Evolutionary conservation across 306 rosid species (phyloP), one percentile per base, ranked within the genome.

Genomic region (Fragaria vesca): DNA sequence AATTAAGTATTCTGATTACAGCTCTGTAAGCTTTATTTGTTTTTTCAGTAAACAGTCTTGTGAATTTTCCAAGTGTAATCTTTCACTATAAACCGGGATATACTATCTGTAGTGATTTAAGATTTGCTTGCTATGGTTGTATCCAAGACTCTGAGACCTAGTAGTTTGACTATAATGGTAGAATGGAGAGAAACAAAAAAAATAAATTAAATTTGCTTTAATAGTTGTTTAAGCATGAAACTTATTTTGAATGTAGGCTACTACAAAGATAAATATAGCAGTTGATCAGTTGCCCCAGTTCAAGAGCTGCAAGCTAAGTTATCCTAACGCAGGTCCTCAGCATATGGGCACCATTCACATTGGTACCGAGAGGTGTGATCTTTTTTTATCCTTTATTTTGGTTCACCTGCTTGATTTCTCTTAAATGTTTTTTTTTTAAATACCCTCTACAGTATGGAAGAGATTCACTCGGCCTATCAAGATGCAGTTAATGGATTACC

Each of bases 311-410:
- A 88, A 91, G 72, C 58, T 77, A 70, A 54, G 85, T 65, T 84
- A 85, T 80, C 89, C 90, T 69, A 80, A 85, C 42, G 84, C 88
- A 73, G 96, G 94, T 74, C 96, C 97, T 32, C 97, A 93, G 89
- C 99, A 93, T 83, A 73, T 76, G 67, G 97, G 96, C 66, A 92
- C 97, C 60, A 93, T 91, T 80, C 99, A 95, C 85, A 95, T 95
- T 55, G 99, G 96, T 83, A 86, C 97, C 30, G 97, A 95, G 84
- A 93, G 96, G 97, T 93, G 77, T 50, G 79, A 40, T 54, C 4
- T 46, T 63, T 68, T 79, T 65, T 42, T 50, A 18, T 50, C 54
- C 63, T 71, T 21, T 71, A 61, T 18, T 43, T 65, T 11, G 12
- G 58, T 61, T 55, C 54, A 54, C 57, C 50, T 26, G 3, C 55